Percentiles rank a stretch among this genome's conserved stretches.
These are phyloP conservation scores for Ulota crispa DNA, from an alignment of 225 moss, liverwort and hornwort genomes.

Conservation along the genomic window DNA sequence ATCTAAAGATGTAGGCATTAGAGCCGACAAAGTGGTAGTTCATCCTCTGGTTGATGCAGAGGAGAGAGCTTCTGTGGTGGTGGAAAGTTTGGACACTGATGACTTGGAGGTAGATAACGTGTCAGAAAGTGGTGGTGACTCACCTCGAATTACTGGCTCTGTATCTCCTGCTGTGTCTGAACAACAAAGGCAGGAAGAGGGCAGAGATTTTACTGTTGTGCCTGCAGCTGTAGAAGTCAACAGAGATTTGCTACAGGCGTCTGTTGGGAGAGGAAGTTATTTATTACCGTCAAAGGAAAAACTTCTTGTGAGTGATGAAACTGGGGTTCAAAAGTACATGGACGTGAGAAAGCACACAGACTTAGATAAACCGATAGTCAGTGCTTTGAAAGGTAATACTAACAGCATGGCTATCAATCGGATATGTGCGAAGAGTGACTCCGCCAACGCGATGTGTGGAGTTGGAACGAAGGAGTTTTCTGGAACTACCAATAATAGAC, in stretches of 20 bases:
- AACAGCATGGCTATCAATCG: constrained; percentile 28
- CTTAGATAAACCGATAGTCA: constrained; percentile 14
- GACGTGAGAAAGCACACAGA: constrained; percentile 33
- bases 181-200: constrained; percentile 40
- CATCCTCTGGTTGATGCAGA: constrained; percentile 29
- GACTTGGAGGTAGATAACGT: constrained; percentile 92
- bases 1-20: constrained; percentile 77
- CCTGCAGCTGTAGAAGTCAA: constrained; percentile 42
- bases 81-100: constrained; percentile 47
- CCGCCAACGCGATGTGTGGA: constrained; percentile 33
- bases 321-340: constrained; percentile 19
- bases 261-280: constrained; percentile 25
- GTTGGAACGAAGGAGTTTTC: constrained; percentile 31
- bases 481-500: constrained; percentile 32
- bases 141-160: constrained; percentile 55
- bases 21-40: constrained; percentile 56
- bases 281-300: constrained; percentile 27
- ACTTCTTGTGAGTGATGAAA: constrained; percentile 26
- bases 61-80: constrained; percentile 43
- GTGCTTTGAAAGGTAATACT: constrained; percentile 34
- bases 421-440: constrained; percentile 25
- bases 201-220: constrained; percentile 30
- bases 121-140: constrained; percentile 67
- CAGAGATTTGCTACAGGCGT: constrained; percentile 29
- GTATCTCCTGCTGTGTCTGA: constrained; percentile 50